These are phyloP conservation scores for Chaetomium strumarium DNA, from an alignment of 2,329 filamentous ascomycete species.

Conservation along the genomic window DNA sequence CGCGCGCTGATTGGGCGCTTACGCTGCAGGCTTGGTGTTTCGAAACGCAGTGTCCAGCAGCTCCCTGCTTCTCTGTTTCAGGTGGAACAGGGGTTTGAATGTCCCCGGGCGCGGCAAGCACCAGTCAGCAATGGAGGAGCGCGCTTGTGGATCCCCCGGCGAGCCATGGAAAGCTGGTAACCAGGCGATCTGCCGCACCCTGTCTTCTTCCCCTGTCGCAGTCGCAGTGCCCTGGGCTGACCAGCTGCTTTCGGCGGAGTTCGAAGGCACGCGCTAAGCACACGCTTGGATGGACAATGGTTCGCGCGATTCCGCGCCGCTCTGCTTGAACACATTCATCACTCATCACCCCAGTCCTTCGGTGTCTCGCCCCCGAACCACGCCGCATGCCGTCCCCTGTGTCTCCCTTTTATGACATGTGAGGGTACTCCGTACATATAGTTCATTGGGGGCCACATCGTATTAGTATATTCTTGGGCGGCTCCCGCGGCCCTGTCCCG, in stretches of 20 bases:
- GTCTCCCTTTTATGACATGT: neutral
- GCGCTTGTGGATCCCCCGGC: neutral
- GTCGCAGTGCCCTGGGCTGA: neutral
- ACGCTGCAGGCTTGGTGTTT: too few relatives aligned
- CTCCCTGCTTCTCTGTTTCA: too few relatives aligned
- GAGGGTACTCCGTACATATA: too few relatives aligned
- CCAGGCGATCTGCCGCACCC: constrained; percentile 15
- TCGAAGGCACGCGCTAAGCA: too few relatives aligned
- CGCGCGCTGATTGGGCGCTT: too few relatives aligned
- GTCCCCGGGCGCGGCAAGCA: too few relatives aligned
- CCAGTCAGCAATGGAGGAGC: constrained; percentile 14
- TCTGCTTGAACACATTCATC: neutral
- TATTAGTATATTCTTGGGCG: constrained; percentile 15
- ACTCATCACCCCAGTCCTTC: constrained; percentile 7
- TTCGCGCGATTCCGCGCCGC: neutral
- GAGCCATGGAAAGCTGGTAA: neutral
- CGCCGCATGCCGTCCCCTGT: neutral
- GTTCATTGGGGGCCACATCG: constrained; percentile 12
- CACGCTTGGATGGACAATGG: neutral
- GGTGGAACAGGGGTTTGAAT: too few relatives aligned
- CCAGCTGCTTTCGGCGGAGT: neutral
- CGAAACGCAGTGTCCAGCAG: too few relatives aligned
- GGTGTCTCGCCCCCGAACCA: constrained; percentile 7
- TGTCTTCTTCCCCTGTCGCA: neutral
- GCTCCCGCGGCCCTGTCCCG: constrained; percentile 4